Conservation (phyloP, 768 basidiomycete genomes). For the Boletus sensibilis region DNA sequence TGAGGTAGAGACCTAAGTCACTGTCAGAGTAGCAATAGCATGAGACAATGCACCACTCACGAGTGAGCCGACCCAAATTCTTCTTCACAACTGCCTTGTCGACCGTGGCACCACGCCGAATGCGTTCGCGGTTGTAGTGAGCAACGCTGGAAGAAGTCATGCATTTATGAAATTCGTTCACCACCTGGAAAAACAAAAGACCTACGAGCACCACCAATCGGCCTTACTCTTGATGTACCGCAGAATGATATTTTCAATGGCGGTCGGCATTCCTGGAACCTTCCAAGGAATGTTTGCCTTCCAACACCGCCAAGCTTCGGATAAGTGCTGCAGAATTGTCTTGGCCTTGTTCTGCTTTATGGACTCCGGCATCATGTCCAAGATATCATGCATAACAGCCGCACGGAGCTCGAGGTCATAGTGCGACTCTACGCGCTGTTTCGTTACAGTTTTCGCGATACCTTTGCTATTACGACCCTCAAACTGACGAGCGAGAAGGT, state of each 20-base stretch:
- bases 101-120: conserved; percentile 93
- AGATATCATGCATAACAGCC: conserved; percentile 99
- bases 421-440: conserved; percentile 98
- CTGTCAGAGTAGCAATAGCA: conserved; percentile 2
- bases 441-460: conserved; percentile 96
- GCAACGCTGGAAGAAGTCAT: conserved; percentile 60
- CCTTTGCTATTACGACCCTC: conserved; percentile 97
- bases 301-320: conserved; percentile 99
- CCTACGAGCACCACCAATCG: conserved; percentile 96
- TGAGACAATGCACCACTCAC: conserved; percentile 41
- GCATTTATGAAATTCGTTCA: not conserved
- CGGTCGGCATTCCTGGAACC: conserved; percentile 98
- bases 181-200: conserved; percentile 7
- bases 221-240: conserved; percentile 99
- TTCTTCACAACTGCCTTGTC: conserved; percentile 99
- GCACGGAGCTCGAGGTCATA: conserved; percentile 97
- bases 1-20: conserved; percentile 76
- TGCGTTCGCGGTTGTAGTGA: conserved; percentile 97
- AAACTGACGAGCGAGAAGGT: conserved; percentile 96
- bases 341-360: conserved; percentile 99
- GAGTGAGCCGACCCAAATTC: conserved; percentile 96
- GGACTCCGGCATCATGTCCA: conserved; percentile 99
- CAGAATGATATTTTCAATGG: conserved; percentile 98
- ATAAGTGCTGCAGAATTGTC: conserved; percentile 96
- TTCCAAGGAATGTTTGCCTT: conserved; percentile 99